Evolutionary conservation across 2,329 filamentous ascomycete species (phyloP).

Genomic region (Aspergillus spinulosporus): DNA sequence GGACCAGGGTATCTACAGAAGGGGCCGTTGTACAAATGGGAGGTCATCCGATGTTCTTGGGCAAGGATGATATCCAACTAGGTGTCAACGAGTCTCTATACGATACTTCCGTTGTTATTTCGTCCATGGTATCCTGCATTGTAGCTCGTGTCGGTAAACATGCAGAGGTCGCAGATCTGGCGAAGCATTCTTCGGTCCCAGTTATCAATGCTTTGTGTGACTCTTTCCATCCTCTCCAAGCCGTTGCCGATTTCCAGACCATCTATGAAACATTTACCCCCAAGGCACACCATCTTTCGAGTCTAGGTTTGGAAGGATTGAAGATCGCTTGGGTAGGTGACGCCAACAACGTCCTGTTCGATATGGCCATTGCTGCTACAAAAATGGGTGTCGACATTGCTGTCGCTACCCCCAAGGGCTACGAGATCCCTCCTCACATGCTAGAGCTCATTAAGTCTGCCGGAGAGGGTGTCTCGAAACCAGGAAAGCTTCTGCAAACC

Average conservation of each 20-base stretch:
- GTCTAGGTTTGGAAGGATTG: slow-evolving; percentile 73
- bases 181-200: slow-evolving; percentile 72
- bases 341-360: slow-evolving; percentile 94
- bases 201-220: slow-evolving; percentile 88
- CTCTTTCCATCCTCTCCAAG: slow-evolving; percentile 90
- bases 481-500: slow-evolving; percentile 72
- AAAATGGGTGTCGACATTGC: slow-evolving; percentile 85
- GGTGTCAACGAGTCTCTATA: slow-evolving; percentile 93
- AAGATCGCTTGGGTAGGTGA: slow-evolving; percentile 97
- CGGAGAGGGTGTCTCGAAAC: slow-evolving; percentile 55
- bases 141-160: slow-evolving; percentile 77
- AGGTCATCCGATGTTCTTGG: slow-evolving; percentile 93
- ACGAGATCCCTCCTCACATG: slow-evolving; percentile 77
- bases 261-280: slow-evolving; percentile 74
- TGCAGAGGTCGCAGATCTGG: slow-evolving; percentile 69
- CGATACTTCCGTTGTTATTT: slow-evolving; percentile 88
- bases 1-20: slow-evolving; percentile 91
- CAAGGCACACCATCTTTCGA: slow-evolving; percentile 38
- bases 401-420: slow-evolving; percentile 83
- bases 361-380: slow-evolving; percentile 81
- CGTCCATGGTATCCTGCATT: slow-evolving; percentile 86
- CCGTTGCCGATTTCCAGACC: slow-evolving; percentile 89
- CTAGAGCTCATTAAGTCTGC: slow-evolving; percentile 68
- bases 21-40: slow-evolving; percentile 84
- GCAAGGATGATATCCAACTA: slow-evolving; percentile 93